Conservation (phyloP, 164 flowering plant species). For the Sextonia rubra region DNA sequence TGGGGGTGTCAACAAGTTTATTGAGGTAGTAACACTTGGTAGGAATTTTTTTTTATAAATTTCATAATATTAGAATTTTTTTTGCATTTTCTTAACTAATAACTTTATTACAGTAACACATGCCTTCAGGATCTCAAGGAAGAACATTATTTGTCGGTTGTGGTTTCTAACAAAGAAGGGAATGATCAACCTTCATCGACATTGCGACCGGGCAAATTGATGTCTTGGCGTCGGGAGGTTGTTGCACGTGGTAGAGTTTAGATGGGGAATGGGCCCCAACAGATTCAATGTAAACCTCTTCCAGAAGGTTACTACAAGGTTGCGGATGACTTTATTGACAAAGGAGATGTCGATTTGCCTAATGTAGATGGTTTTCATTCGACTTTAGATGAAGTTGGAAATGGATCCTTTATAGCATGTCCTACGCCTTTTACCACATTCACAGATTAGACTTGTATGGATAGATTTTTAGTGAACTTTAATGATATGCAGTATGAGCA, state of each 20-base stretch:
- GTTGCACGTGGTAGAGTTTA: background rate
- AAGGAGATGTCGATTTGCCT: background rate
- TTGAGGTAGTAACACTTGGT: background rate
- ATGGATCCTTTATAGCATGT: background rate
- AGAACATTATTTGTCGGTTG: background rate
- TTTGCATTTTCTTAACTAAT: background rate
- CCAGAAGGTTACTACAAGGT: background rate
- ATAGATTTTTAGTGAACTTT: too few species aligned
- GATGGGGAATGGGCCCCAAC: background rate
- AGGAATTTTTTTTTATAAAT: slow-evolving; percentile 5
- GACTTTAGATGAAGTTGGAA: background rate
- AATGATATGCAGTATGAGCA: too few species aligned
- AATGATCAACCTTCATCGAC: background rate
- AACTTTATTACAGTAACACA: background rate
- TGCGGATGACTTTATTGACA: background rate
- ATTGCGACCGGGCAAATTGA: background rate
- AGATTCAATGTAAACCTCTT: background rate
- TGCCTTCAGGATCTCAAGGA: background rate
- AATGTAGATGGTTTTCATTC: background rate
- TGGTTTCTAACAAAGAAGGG: background rate
- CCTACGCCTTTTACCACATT: background rate
- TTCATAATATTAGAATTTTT: background rate
- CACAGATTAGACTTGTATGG: background rate
- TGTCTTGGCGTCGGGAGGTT: background rate
- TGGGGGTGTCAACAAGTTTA: background rate